Base-by-base conservation (phyloP, 1,284 basidiomycete species). In the Mycena citricolor region DNA sequence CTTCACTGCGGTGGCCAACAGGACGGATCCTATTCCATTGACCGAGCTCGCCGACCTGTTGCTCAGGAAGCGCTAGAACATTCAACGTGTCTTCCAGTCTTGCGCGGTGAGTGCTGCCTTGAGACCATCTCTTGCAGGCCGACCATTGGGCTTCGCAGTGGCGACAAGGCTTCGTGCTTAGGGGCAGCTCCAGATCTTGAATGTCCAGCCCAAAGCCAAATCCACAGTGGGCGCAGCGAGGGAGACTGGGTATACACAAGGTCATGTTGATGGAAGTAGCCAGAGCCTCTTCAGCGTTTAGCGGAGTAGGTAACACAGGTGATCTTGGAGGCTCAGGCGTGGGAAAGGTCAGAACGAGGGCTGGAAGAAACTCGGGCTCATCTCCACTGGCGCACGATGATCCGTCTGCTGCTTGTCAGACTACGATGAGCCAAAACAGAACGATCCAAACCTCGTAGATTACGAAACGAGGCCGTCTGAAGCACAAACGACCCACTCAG, bases 81-180 rank as follows among this genome's bases (percentile, higher is more conserved):
- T 36, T 30, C 29, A 41, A 22, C 31, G 33, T 21, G 35, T 14
- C 24, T 28, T 43, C 42, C 32, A 25, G 12, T 32, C 24, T 29
- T 10, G 26, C 10, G 11, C 21, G 17, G 22, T 34, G 22, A 12
- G 11, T 36, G n/a, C n/a, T n/a, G 12, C 48, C 22, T 20, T 51
- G 42, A 37, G 49, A 52, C 53, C 53, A 54, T 39, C 42, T 40
- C 38, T 54, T 50, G 46, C 53, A 56, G 14, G 52, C 53, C 21
- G 51, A 32, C 55, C 55, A 54, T 35, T 52, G 50, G 13, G 50
- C 39, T 30, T 46, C 55, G 22, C 55, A 57, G 28, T 51, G 29
- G 10, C 39, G 44, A 23, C 55, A 57, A 13, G 45, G 55, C 23
- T 48, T 39, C 11, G 23, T 33, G 4, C 20, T 45, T 24, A 44